Evolutionary conservation across 176 grass and related monocot genomes (phyloP).

Genomic region (Lolium rigidum): DNA sequence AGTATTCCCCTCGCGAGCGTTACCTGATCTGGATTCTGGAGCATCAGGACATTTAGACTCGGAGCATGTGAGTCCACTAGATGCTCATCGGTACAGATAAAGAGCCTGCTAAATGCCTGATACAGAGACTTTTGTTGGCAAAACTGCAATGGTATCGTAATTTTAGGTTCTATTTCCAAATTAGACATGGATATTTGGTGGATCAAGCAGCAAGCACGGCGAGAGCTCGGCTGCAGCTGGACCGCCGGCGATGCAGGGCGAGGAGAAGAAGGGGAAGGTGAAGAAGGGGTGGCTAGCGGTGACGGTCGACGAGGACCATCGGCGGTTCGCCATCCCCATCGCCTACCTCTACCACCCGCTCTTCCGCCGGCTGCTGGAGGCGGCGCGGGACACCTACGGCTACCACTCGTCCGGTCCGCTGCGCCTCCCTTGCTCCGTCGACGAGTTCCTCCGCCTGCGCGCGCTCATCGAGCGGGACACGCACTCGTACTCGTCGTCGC

Average conservation of each 20-base stretch:
- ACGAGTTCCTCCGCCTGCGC: conserved; percentile 83
- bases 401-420: conserved; percentile 69
- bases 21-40: too few species aligned
- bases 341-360: conserved; percentile 86
- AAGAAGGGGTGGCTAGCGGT: conserved; percentile 94
- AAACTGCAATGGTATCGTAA: too few species aligned
- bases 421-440: conserved; percentile 74
- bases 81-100: too few species aligned
- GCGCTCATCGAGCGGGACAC: conserved; percentile 70
- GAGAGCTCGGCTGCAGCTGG: neutral
- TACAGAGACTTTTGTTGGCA: too few species aligned
- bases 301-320: conserved; percentile 59
- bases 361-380: conserved; percentile 68
- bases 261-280: conserved; percentile 79
- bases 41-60: too few species aligned
- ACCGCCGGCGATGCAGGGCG: conserved; percentile 42
- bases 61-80: too few species aligned
- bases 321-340: conserved; percentile 86
- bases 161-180: too few species aligned
- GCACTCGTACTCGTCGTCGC: conserved; percentile 14
- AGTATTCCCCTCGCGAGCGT: too few species aligned
- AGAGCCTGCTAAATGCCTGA: too few species aligned
- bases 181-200: too few species aligned
- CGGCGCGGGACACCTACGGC: conserved; percentile 76
- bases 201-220: neutral